Conservation (phyloP, 2,329 filamentous ascomycete genomes). For the Colletotrichum lupini region DNA sequence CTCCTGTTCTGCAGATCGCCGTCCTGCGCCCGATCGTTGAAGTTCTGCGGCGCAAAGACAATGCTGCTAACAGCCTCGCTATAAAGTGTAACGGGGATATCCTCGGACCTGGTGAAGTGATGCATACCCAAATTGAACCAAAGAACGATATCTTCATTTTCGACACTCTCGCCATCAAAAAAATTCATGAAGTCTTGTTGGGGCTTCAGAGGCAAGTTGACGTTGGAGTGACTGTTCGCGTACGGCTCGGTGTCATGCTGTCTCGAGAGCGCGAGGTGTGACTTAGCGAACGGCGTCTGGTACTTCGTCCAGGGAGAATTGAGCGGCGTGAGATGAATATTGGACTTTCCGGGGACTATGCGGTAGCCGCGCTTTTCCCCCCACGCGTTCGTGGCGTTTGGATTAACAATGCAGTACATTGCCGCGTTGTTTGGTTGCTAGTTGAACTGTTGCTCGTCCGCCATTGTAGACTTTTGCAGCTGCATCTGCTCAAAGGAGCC, state of each 20-base stretch:
- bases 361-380: constrained; percentile 85
- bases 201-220: constrained; percentile 45
- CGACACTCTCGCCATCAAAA: constrained; percentile 48
- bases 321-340: constrained; percentile 63
- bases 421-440: constrained; percentile 57
- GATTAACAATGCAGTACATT: constrained; percentile 58
- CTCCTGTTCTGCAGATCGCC: constrained; percentile 48
- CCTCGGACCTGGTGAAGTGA: constrained; percentile 44
- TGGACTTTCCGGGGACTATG: constrained; percentile 99
- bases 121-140: constrained; percentile 63
- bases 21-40: constrained; percentile 47
- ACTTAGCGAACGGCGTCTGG: constrained; percentile 54
- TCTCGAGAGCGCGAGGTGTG: constrained; percentile 54
- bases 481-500: constrained; percentile 49
- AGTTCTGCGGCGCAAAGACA: constrained; percentile 47
- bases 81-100: constrained; percentile 46
- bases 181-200: constrained; percentile 55
- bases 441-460: constrained; percentile 42
- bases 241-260: constrained; percentile 33
- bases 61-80: constrained; percentile 46
- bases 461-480: constrained; percentile 39
- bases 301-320: constrained; percentile 55
- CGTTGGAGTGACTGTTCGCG: constrained; percentile 29
- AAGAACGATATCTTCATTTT: constrained; percentile 52
- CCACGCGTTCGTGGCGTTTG: constrained; percentile 56